Evolutionary conservation across 306 rosid species (phyloP).

Genomic region (Luffa acutangula): DNA sequence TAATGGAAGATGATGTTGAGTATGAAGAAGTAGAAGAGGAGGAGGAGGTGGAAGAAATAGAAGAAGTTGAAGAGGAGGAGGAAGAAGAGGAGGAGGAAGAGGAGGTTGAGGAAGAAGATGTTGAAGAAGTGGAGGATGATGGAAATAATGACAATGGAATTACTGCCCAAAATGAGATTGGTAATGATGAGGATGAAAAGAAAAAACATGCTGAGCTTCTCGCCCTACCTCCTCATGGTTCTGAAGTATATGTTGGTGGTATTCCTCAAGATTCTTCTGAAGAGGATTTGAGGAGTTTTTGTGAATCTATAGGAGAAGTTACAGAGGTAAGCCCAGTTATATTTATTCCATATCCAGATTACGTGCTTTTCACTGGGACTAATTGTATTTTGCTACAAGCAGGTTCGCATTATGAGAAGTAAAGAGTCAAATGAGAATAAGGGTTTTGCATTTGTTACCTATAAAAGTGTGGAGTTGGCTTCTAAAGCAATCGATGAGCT

Average conservation of each 20-base stretch:
- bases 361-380: not conserved
- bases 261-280: constrained; percentile 57
- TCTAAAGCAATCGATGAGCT: constrained; percentile 77
- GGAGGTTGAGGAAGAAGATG: constrained; percentile 22
- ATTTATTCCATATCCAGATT: constrained; percentile 3
- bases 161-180: constrained; percentile 16
- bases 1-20: constrained; percentile 73
- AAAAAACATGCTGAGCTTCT: constrained; percentile 74
- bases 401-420: constrained; percentile 90
- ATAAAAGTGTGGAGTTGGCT: constrained; percentile 66
- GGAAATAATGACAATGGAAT: constrained; percentile 11
- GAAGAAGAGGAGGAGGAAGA: constrained; percentile 48
- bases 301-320: constrained; percentile 73
- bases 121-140: constrained; percentile 44
- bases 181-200: constrained; percentile 50
- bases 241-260: constrained; percentile 93
- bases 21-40: constrained; percentile 86
- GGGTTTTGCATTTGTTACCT: constrained; percentile 89
- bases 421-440: constrained; percentile 66
- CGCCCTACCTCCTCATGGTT: constrained; percentile 94
- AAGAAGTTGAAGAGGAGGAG: constrained; percentile 41
- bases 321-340: constrained; percentile 43
- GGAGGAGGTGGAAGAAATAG: constrained; percentile 68
- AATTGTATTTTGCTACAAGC: constrained; percentile 19
- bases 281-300: constrained; percentile 65